A percentile compares a stretch with the other conserved stretches of the same genome.
phyloP scores from a whole-genome alignment of 1,139 yeast genomes.

The Nakaseomyces bracarensis region DNA sequence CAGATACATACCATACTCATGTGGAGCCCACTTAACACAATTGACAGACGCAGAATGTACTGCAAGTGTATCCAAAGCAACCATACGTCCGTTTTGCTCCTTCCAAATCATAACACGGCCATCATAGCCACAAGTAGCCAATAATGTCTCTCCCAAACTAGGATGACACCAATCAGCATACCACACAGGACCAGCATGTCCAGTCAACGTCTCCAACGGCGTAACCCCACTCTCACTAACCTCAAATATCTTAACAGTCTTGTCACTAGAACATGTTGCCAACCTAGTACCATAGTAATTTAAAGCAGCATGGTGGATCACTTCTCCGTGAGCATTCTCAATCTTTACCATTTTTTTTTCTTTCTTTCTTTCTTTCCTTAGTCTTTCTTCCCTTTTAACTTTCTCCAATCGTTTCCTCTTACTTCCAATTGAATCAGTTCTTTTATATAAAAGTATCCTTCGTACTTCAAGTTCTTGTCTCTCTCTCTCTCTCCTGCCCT shows the following conservation, averaged over 20 bases:
- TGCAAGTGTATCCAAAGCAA: conserved; percentile 75
- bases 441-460: too few species aligned
- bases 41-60: conserved; percentile 92
- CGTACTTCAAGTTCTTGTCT: too few species aligned
- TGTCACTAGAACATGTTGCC: conserved; percentile 93
- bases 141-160: conserved; percentile 79
- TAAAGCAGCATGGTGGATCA: conserved; percentile 93
- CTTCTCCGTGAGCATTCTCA: conserved; percentile 76
- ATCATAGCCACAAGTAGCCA: conserved; percentile 92
- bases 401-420: too few species aligned
- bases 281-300: conserved; percentile 93
- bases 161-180: conserved; percentile 99
- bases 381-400: background rate
- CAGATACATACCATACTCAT: conserved; percentile 87
- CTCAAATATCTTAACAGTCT: conserved; percentile 86
- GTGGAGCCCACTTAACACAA: conserved; percentile 96
- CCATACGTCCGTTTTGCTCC: conserved; percentile 86
- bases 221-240: conserved; percentile 63
- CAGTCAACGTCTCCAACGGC: conserved; percentile 67
- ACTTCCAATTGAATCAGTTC: too few species aligned
- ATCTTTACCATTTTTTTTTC: conserved; percentile 47
- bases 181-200: conserved; percentile 99
- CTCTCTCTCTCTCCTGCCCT: too few species aligned
- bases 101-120: conserved; percentile 94
- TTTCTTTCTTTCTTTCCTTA: background rate